phyloP scores from a whole-genome alignment of 2,329 filamentous ascomycete species.

The Basipetospora sp. region DNA sequence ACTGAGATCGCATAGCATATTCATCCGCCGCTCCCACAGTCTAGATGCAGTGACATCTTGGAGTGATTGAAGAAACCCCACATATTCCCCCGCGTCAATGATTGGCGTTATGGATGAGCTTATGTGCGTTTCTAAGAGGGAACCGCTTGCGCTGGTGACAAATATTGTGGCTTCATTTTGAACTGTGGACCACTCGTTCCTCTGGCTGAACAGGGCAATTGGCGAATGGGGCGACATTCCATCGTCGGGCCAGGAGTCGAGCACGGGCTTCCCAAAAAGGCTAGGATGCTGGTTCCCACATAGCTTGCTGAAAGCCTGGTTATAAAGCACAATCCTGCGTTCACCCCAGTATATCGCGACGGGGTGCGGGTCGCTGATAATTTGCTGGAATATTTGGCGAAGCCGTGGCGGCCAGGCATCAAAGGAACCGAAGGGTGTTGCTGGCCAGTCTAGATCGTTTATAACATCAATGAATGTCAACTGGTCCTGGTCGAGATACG shows the following conservation, averaged over 20 bases:
- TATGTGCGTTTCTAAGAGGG: constrained; percentile 31
- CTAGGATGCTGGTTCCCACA: constrained; percentile 50
- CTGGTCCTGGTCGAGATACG: constrained; percentile 7
- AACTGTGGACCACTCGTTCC: constrained; percentile 18
- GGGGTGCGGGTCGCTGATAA: constrained; percentile 30
- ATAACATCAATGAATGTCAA: constrained; percentile 22
- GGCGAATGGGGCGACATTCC: background rate
- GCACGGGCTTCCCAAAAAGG: constrained; percentile 45
- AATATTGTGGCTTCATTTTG: constrained; percentile 33
- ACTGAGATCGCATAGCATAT: constrained; percentile 34
- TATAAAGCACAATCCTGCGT: constrained; percentile 49
- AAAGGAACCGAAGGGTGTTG: constrained; percentile 32
- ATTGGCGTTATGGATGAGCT: constrained; percentile 23
- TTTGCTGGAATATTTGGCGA: constrained; percentile 28
- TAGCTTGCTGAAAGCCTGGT: constrained; percentile 49
- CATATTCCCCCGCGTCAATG: constrained; percentile 23
- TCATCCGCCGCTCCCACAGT: constrained; percentile 33
- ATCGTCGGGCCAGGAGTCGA: constrained; percentile 45
- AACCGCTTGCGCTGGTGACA: constrained; percentile 22
- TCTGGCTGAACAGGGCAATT: constrained; percentile 1
- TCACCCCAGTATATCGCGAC: constrained; percentile 51
- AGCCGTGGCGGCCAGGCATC: constrained; percentile 30
- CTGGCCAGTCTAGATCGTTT: constrained; percentile 30
- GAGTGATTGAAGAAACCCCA: constrained; percentile 33
- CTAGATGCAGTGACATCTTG: constrained; percentile 31